These are phyloP conservation scores for Wickerhamiella infanticola DNA, from an alignment of 1,139 yeast genomes.

Conservation along the genomic window DNA sequence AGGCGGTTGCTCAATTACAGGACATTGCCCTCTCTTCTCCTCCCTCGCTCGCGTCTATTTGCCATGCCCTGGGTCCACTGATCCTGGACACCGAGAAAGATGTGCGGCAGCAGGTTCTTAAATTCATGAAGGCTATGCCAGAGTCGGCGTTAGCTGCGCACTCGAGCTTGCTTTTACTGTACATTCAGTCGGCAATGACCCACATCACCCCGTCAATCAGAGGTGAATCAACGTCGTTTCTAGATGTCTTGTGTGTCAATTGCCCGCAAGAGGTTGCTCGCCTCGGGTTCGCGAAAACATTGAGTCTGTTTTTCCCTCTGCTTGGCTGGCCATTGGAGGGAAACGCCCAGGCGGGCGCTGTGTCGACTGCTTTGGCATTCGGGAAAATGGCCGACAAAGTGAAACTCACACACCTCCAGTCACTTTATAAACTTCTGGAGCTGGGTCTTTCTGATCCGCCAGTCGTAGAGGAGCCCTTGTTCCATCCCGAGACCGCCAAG, in stretches of 20 bases:
- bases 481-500: conserved; percentile 34
- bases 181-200: conserved; percentile 88
- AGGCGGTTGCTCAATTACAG: conserved; percentile 39
- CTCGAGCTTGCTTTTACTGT: conserved; percentile 48
- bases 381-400: conserved; percentile 22
- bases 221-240: conserved; percentile 49
- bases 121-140: conserved; percentile 34
- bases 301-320: conserved; percentile 26
- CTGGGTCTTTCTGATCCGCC: conserved; percentile 16
- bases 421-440: conserved; percentile 17
- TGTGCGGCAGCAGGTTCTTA: conserved; percentile 48
- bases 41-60: conserved; percentile 32
- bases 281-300: conserved; percentile 23
- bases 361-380: conserved; percentile 21
- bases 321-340: conserved; percentile 26
- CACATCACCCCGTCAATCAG: conserved; percentile 67
- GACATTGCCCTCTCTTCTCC: conserved; percentile 8
- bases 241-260: conserved; percentile 36
- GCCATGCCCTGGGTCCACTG: conserved; percentile 41
- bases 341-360: conserved; percentile 15
- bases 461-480: conserved; percentile 8
- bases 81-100: conserved; percentile 43
- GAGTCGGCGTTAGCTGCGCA: conserved; percentile 41
- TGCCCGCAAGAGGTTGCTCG: conserved; percentile 15
- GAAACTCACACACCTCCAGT: conserved; percentile 19